phyloP scores from a whole-genome alignment of 805 yeast genomes.

The Barnettozyma siamensis region DNA sequence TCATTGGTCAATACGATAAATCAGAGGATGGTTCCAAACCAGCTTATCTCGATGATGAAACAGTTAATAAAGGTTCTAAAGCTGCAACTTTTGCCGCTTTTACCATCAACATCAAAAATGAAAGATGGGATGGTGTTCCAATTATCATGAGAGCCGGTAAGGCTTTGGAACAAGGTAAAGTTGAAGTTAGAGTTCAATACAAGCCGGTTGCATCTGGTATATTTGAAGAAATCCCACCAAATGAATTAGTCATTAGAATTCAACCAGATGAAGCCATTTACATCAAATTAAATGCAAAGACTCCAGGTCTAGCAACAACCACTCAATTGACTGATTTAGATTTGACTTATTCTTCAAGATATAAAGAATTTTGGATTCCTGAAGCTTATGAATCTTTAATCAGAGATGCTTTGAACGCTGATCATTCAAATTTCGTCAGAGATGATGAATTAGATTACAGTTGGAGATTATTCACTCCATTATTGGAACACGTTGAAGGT shows the following conservation, averaged over 20 bases:
- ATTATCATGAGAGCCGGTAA: slow-evolving; percentile 94
- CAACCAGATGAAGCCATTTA: slow-evolving; percentile 96
- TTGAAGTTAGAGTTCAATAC: slow-evolving; percentile 91
- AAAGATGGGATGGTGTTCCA: slow-evolving; percentile 98
- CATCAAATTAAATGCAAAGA: slow-evolving; percentile 87
- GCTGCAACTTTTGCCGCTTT: slow-evolving; percentile 92
- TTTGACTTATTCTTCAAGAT: slow-evolving; percentile 76
- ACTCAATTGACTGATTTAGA: slow-evolving; percentile 88
- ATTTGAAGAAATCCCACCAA: slow-evolving; percentile 74
- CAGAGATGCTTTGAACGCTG: slow-evolving; percentile 84
- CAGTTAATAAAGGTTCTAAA: slow-evolving; percentile 75
- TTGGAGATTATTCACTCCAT: slow-evolving; percentile 91
- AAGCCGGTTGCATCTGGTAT: slow-evolving; percentile 80
- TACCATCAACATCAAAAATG: slow-evolving; percentile 72
- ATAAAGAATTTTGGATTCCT: slow-evolving; percentile 87
- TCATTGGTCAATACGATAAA: slow-evolving; percentile 83
- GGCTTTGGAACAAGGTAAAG: slow-evolving; percentile 92
- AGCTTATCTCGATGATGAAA: slow-evolving; percentile 84
- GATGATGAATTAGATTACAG: slow-evolving; percentile 94
- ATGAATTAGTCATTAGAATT: slow-evolving; percentile 88
- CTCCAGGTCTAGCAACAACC: slow-evolving; percentile 83
- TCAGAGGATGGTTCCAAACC: slow-evolving; percentile 89
- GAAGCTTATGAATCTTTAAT: slow-evolving; percentile 96
- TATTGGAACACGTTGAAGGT: slow-evolving; percentile 73
- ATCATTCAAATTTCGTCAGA: slow-evolving; percentile 95